Base-by-base conservation (phyloP, 2,329 filamentous ascomycete genomes). In the Pseudonectria foliicola region DNA sequence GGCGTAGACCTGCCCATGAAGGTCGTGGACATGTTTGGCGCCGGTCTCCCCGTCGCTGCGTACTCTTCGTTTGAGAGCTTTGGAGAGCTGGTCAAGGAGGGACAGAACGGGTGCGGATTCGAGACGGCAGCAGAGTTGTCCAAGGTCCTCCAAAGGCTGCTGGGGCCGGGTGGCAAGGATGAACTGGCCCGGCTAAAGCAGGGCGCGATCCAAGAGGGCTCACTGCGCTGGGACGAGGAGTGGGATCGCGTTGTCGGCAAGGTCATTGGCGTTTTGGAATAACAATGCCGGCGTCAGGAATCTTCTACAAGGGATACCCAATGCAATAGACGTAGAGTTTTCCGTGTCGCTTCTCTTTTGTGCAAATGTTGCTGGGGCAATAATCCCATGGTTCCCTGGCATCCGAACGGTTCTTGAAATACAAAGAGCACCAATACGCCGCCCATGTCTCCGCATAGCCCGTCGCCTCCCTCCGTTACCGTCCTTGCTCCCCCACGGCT, bases 1-100 rank as follows among this genome's bases (percentile, higher is more conserved):
- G 92, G 92, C 2, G 88, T 98, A 0, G 92, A 98, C 60, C 68
- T 98, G 13, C 92, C 92, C 0, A 98, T 98, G 92, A 98, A 98
- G 63, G 88, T 98, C 1, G 89, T 98, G 11, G 92, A 98, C 57
- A 95, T 98, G 89, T 96, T 98, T 57, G 92, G 92, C 3, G 84
- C 89, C 0, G 92, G 90, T 0, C 66, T 98, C 18, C 92, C 92
- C 0, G 92, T 98, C 0, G 80, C 82, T 0, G 90, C 88, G 4
- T 96, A 92, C 71, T 77, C 76, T 16, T 73, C 75, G 3, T 98
- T 94, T 54, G 80, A 89, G 55, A 90, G 89, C 43, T 95, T 94
- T 71, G 69, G 76, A 3, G 92, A 98, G 63, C 67, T 98, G n/a
- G 85, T 98, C 16, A 82, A 75, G 34, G 89, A 96, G 52, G 83